Evolutionary conservation across 2,329 filamentous ascomycete species (phyloP).

Genomic region (Trichoderma sp.): DNA sequence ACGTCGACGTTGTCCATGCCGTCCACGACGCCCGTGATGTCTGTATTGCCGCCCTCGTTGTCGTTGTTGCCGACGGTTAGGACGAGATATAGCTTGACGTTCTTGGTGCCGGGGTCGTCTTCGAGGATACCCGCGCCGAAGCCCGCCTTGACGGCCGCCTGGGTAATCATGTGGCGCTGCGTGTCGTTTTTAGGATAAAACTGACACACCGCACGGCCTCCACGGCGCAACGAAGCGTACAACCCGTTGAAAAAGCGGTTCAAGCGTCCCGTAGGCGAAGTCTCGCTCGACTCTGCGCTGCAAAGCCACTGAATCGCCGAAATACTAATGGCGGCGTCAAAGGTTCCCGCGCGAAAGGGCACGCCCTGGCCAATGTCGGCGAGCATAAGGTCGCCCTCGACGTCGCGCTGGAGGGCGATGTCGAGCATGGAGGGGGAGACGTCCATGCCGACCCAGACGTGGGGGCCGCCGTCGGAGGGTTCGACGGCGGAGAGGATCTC

Average conservation of each 20-base stretch:
- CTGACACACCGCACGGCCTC: conserved; percentile 89
- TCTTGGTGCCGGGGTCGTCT: conserved; percentile 95
- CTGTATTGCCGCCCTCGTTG: conserved; percentile 55
- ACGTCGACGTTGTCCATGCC: conserved; percentile 88
- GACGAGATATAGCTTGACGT: conserved; percentile 92
- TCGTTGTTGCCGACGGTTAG: conserved; percentile 74
- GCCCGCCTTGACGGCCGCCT: conserved; percentile 85
- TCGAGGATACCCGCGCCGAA: conserved; percentile 94
- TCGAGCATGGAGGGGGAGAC: conserved; percentile 96
- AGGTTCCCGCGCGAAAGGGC: conserved; percentile 85
- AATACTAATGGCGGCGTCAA: conserved; percentile 94
- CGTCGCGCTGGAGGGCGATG: conserved; percentile 84
- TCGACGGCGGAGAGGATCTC: conserved; percentile 80
- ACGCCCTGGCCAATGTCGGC: conserved; percentile 95
- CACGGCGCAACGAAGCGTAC: conserved; percentile 78
- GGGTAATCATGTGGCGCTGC: conserved; percentile 88
- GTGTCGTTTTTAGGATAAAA: conserved; percentile 97
- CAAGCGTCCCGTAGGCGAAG: conserved; percentile 73
- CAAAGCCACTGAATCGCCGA: conserved; percentile 98
- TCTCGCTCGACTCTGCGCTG: conserved; percentile 87
- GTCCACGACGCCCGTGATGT: conserved; percentile 86
- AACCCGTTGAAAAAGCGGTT: conserved; percentile 88
- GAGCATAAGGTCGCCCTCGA: conserved; percentile 89
- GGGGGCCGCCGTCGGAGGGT: conserved; percentile 73
- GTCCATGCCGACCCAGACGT: conserved; percentile 97